phyloP scores from a whole-genome alignment of 2,329 filamentous ascomycete species.

The Talaromyces funiculosus region DNA sequence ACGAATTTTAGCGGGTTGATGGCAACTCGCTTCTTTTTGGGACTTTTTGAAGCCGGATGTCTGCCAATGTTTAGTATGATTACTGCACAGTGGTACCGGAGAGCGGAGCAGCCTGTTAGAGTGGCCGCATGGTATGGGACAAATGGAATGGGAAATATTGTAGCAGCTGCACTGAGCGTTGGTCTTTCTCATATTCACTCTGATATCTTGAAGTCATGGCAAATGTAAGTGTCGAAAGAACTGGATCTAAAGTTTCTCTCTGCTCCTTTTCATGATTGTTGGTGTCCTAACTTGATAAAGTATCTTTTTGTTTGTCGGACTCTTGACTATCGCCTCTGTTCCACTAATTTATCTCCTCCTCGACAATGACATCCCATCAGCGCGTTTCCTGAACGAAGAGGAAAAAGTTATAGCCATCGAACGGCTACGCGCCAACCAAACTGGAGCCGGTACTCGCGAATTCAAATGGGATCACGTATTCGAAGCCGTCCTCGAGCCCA shows the following conservation, averaged over 20 bases:
- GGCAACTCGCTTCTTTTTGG: slow-evolving; percentile 48
- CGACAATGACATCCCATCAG: slow-evolving; percentile 47
- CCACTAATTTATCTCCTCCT: slow-evolving; percentile 57
- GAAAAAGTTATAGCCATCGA: slow-evolving; percentile 44
- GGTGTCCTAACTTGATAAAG: slow-evolving; percentile 16
- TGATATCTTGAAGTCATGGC: slow-evolving; percentile 27
- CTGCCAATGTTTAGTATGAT: slow-evolving; percentile 41
- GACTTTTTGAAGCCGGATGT: slow-evolving; percentile 49
- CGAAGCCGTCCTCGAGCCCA: slow-evolving; percentile 38
- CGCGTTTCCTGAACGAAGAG: slow-evolving; percentile 37
- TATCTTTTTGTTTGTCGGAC: slow-evolving; percentile 57
- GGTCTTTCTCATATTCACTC: slow-evolving; percentile 53
- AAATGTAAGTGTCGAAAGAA: neutral
- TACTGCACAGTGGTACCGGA: slow-evolving; percentile 43
- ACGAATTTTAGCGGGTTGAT: slow-evolving; percentile 44
- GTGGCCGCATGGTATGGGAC: slow-evolving; percentile 42
- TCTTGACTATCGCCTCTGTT: slow-evolving; percentile 54
- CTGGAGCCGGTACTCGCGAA: slow-evolving; percentile 40
- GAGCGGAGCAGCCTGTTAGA: slow-evolving; percentile 51
- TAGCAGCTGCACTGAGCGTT: slow-evolving; percentile 53
- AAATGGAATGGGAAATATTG: slow-evolving; percentile 54
- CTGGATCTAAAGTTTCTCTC: no score
- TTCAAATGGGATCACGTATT: slow-evolving; percentile 43
- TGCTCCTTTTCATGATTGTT: no score
- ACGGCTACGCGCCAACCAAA: slow-evolving; percentile 46